Conservation (phyloP, 2,329 filamentous ascomycete species). For the Niveomyces coronatus region DNA sequence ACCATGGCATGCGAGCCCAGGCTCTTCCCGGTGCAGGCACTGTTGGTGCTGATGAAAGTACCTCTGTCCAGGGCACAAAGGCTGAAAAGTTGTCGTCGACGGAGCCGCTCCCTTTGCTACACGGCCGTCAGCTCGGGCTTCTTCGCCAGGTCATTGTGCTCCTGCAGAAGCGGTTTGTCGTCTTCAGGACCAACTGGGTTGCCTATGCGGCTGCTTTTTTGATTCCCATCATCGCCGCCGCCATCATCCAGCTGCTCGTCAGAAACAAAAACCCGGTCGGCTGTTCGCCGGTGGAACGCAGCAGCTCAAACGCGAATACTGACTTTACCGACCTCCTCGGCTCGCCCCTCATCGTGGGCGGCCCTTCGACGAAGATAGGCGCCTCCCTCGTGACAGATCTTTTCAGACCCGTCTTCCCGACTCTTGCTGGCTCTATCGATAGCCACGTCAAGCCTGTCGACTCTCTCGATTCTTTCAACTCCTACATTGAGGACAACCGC, state of each 20-base stretch:
- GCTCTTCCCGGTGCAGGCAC: neutral
- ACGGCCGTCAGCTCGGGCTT: slow-evolving; percentile 49
- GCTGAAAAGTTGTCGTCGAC: neutral
- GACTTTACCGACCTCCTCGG: slow-evolving; percentile 15
- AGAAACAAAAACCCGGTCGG: slow-evolving; percentile 37
- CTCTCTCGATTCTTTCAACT: slow-evolving; percentile 54
- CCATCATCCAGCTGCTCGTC: slow-evolving; percentile 63
- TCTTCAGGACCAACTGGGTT: slow-evolving; percentile 46
- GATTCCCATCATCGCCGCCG: slow-evolving; percentile 65
- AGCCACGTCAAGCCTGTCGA: slow-evolving; percentile 20
- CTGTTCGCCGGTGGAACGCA: slow-evolving; percentile 28
- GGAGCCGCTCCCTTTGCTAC: slow-evolving; percentile 28
- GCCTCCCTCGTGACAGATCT: slow-evolving; percentile 8
- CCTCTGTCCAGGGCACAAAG: neutral
- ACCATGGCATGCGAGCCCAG: slow-evolving; percentile 4
- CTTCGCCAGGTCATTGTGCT: slow-evolving; percentile 50
- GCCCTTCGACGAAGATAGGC: slow-evolving; percentile 15
- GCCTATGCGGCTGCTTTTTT: slow-evolving; percentile 64
- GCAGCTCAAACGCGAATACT: slow-evolving; percentile 9
- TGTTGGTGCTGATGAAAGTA: neutral
- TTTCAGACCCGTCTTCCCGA: slow-evolving; percentile 11
- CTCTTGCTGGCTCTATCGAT: slow-evolving; percentile 10
- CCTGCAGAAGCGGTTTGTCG: slow-evolving; percentile 53
- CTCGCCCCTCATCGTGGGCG: slow-evolving; percentile 14
- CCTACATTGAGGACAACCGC: slow-evolving; percentile 51